phyloP scores from a whole-genome alignment of 352 stramenopile genomes.

The Globisporangium spinosum region DNA sequence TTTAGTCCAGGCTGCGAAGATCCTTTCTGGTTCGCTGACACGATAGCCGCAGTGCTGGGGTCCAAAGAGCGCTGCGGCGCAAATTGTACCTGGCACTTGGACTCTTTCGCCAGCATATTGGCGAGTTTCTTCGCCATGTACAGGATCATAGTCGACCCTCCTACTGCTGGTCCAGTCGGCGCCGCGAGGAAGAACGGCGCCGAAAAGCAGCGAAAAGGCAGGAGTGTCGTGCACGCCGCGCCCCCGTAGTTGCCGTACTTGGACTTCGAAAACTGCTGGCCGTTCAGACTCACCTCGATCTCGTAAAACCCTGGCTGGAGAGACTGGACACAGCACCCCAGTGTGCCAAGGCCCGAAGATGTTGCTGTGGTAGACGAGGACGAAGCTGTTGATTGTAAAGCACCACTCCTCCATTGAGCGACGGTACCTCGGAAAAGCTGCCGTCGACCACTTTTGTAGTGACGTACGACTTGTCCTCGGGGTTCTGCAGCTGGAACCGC shows the following conservation, averaged over 20 bases:
- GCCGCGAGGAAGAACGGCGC: slow-evolving; percentile 63
- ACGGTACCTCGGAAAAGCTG: slow-evolving; percentile 22
- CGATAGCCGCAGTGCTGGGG: not conserved
- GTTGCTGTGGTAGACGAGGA: not conserved
- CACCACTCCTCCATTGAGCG: not conserved
- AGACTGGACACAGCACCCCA: slow-evolving; percentile 33
- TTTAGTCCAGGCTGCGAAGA: slow-evolving; percentile 25
- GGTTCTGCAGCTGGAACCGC: slow-evolving; percentile 40
- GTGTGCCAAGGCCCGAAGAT: slow-evolving; percentile 6
- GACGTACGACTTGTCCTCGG: slow-evolving; percentile 16
- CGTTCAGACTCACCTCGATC: slow-evolving; percentile 64
- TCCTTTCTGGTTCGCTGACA: slow-evolving; percentile 13
- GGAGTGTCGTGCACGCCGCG: slow-evolving; percentile 46
- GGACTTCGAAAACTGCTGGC: slow-evolving; percentile 56
- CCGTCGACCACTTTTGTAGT: slow-evolving; percentile 25
- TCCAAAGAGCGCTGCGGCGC: slow-evolving; percentile 25
- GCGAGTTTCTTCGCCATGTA: slow-evolving; percentile 48
- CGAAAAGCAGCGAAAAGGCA: slow-evolving; percentile 57
- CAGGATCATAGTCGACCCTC: slow-evolving; percentile 54
- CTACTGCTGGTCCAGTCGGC: slow-evolving; percentile 52
- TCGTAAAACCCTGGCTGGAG: slow-evolving; percentile 48
- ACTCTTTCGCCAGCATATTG: slow-evolving; percentile 47
- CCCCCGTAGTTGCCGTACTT: slow-evolving; percentile 63
- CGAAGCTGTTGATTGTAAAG: not conserved
- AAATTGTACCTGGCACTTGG: slow-evolving; percentile 62